These are phyloP conservation scores for Psilocybe azurescens DNA, from an alignment of 768 basidiomycete genomes.

Conservation along the genomic window DNA sequence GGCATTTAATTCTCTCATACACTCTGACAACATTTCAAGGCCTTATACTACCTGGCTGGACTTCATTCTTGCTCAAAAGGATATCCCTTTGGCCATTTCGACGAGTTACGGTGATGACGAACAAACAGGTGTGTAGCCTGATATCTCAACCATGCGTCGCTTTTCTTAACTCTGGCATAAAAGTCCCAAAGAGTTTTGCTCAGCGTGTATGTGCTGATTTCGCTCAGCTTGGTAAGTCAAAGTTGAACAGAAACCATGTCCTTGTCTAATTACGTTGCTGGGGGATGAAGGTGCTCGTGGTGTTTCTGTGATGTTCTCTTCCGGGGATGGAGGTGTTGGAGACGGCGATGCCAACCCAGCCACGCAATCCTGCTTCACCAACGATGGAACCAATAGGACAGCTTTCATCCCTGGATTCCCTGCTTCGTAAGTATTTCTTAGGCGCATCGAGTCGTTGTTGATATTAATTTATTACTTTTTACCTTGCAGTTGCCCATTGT, in stretches of 20 bases:
- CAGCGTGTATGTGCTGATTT: conserved; percentile 58
- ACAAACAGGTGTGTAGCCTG: conserved; percentile 53
- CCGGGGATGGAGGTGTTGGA: conserved; percentile 72
- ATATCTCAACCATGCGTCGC: not conserved
- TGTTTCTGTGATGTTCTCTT: conserved; percentile 62
- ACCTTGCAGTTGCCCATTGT: conserved; percentile 52
- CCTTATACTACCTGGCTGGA: conserved; percentile 60
- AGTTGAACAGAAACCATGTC: not conserved
- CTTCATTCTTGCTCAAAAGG: conserved; percentile 47
- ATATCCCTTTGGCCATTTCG: conserved; percentile 62
- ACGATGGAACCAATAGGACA: conserved; percentile 58
- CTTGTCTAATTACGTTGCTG: not conserved
- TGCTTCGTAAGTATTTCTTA: conserved; percentile 40
- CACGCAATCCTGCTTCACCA: conserved; percentile 58
- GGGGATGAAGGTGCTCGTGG: conserved; percentile 59
- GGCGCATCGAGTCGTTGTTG: conserved; percentile 28
- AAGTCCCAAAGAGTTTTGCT: conserved; percentile 62
- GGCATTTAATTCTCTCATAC: not conserved
- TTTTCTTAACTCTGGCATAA: not conserved
- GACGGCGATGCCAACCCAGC: conserved; percentile 56
- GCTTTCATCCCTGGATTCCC: conserved; percentile 66
- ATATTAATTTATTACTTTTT: not conserved
- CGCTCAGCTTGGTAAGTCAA: conserved; percentile 58
- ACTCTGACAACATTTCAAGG: conserved; percentile 14
- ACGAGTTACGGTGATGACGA: conserved; percentile 76